A percentile compares a stretch with the other conserved stretches of the same genome.
These are phyloP conservation scores for Kandelia obovata DNA, from an alignment of 345 rosid species.

Conservation along the genomic window DNA sequence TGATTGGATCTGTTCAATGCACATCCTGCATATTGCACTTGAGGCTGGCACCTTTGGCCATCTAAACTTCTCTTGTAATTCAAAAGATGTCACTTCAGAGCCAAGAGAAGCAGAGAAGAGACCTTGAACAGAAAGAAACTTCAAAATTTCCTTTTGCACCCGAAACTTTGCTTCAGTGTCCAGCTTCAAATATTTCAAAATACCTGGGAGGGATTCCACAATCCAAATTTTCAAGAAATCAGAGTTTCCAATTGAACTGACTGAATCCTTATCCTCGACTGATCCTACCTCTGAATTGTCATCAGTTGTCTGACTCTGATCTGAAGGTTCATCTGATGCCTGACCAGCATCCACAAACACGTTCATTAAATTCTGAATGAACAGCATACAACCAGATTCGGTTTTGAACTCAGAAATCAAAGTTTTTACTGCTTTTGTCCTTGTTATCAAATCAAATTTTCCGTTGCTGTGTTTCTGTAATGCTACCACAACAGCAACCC, in stretches of 20 bases:
- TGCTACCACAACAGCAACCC: conserved; percentile 77
- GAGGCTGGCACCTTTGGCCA: conserved; percentile 90
- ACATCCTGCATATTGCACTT: conserved; percentile 63
- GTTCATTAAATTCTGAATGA: conserved; percentile 66
- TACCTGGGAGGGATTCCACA: conserved; percentile 76
- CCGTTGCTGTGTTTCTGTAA: conserved; percentile 90
- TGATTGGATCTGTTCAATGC: conserved; percentile 87
- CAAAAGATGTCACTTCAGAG: conserved; percentile 92
- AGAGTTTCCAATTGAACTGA: conserved; percentile 47
- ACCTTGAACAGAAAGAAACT: conserved; percentile 93
- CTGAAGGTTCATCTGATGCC: conserved; percentile 80
- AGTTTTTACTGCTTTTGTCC: conserved; percentile 71
- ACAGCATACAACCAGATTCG: conserved; percentile 70
- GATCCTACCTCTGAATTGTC: conserved; percentile 92
- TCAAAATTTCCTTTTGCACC: conserved; percentile 79
- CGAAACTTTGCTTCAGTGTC: conserved; percentile 61
- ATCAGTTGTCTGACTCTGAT: conserved; percentile 99
- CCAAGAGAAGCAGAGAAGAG: conserved; percentile 91
- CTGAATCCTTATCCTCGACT: conserved; percentile 67
- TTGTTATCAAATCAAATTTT: conserved; percentile 68
- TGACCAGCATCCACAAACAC: conserved; percentile 83
- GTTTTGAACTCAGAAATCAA: conserved; percentile 78
- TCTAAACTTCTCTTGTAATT: conserved; percentile 88
- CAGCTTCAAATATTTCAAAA: conserved; percentile 66
- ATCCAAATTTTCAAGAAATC: conserved; percentile 85